These are phyloP conservation scores for Clonostachys sp. DNA, from an alignment of 2,329 filamentous ascomycete species.

Conservation along the genomic window DNA sequence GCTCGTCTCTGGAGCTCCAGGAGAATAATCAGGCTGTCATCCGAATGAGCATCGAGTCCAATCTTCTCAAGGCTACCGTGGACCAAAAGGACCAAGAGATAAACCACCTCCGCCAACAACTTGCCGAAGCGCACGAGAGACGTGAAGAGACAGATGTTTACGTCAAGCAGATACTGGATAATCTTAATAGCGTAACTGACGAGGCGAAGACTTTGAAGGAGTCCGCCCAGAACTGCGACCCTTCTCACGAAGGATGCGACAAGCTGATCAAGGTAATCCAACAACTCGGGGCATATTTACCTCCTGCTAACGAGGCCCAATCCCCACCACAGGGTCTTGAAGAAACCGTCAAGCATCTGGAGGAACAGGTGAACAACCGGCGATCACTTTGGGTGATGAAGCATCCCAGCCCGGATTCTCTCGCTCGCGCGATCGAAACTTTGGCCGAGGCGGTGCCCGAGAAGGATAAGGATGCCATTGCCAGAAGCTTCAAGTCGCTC, in stretches of 20 bases:
- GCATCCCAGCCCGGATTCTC: constrained; percentile 19
- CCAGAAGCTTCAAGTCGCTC: too few relatives aligned
- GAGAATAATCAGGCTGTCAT: constrained; percentile 30
- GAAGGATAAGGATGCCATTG: constrained; percentile 7
- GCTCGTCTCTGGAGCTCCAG: constrained; percentile 27
- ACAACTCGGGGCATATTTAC: not conserved
- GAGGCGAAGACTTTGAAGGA: constrained; percentile 22
- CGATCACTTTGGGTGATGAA: constrained; percentile 28
- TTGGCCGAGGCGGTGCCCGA: constrained; percentile 18
- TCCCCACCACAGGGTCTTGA: constrained; percentile 17
- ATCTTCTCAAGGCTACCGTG: constrained; percentile 22
- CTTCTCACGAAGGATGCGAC: constrained; percentile 10
- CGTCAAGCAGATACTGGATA: constrained; percentile 16
- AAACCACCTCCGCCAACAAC: constrained; percentile 19
- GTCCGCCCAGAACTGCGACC: constrained; percentile 10
- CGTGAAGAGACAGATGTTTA: constrained; percentile 17
- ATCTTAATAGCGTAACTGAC: constrained; percentile 14
- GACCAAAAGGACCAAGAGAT: constrained; percentile 25
- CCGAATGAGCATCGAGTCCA: constrained; percentile 30
- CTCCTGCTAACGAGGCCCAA: not conserved
- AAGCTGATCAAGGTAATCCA: constrained; percentile 20
- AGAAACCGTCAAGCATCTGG: constrained; percentile 22
- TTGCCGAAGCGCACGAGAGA: constrained; percentile 22
- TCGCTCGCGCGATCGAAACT: constrained; percentile 23
- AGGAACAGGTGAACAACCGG: constrained; percentile 27